Conservation (phyloP, 768 basidiomycete species). For the Sarcodon sp. region DNA sequence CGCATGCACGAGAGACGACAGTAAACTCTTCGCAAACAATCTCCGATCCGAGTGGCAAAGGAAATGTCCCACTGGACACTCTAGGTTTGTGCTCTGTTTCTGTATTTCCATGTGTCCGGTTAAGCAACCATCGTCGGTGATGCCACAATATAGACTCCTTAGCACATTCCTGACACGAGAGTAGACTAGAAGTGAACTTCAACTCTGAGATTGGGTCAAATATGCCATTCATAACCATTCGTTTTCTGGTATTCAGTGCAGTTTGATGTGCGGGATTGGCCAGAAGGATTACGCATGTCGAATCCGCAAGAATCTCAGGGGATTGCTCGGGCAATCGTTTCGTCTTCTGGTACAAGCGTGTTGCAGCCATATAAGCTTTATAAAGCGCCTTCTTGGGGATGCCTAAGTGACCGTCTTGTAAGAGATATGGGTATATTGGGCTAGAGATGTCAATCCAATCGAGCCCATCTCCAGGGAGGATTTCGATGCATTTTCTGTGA, state of each 20-base stretch:
- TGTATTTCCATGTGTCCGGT: slow-evolving; percentile 13
- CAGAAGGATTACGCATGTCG: slow-evolving; percentile 40
- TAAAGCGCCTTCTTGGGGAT: slow-evolving; percentile 47
- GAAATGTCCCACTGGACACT: neutral
- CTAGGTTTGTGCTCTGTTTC: neutral
- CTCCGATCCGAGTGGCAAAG: slow-evolving; percentile 17
- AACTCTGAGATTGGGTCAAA: slow-evolving; percentile 36
- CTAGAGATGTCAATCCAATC: slow-evolving; percentile 25
- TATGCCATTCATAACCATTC: slow-evolving; percentile 24
- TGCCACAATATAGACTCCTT: slow-evolving; percentile 64
- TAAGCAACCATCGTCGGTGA: slow-evolving; percentile 56
- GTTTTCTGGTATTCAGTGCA: slow-evolving; percentile 49
- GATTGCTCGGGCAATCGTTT: neutral
- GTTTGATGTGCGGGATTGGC: slow-evolving; percentile 61
- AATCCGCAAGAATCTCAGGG: slow-evolving; percentile 10
- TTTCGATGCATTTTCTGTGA: slow-evolving; percentile 37
- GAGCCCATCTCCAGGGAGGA: slow-evolving; percentile 43
- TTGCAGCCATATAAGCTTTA: slow-evolving; percentile 34
- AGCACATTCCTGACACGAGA: slow-evolving; percentile 37
- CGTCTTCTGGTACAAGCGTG: slow-evolving; percentile 13
- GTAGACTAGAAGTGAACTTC: slow-evolving; percentile 28
- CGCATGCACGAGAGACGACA: slow-evolving; percentile 35
- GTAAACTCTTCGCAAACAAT: slow-evolving; percentile 33
- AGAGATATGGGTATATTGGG: slow-evolving; percentile 34
- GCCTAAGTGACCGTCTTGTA: slow-evolving; percentile 47